These are phyloP conservation scores for Dothiorella sarmentorum DNA, from an alignment of 2,329 filamentous ascomycete genomes.

Conservation along the genomic window DNA sequence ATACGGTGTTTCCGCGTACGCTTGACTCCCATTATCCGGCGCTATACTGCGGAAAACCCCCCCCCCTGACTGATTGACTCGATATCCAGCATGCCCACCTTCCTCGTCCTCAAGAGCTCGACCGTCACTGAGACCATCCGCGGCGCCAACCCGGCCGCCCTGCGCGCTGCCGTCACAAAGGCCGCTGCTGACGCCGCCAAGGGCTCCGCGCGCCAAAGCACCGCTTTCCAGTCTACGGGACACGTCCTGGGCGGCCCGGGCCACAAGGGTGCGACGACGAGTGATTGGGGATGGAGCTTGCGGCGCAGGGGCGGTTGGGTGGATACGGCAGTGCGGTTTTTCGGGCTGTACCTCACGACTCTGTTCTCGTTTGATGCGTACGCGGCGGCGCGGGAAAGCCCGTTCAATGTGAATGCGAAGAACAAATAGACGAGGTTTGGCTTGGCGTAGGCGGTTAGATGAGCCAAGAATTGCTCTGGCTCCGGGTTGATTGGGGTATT, in stretches of 20 bases:
- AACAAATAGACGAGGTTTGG: slow-evolving; percentile 3
- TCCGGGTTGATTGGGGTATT: neutral
- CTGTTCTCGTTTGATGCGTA: slow-evolving; percentile 45
- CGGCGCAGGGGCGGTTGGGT: slow-evolving; percentile 35
- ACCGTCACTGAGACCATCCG: slow-evolving; percentile 46
- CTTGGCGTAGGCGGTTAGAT: neutral
- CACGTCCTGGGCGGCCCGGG: slow-evolving; percentile 38
- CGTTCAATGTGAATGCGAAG: slow-evolving; percentile 38
- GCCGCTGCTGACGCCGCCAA: slow-evolving; percentile 40
- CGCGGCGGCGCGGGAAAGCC: slow-evolving; percentile 42
- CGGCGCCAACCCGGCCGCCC: slow-evolving; percentile 48
- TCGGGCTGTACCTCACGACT: slow-evolving; percentile 46
- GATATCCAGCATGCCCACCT: slow-evolving; percentile 44
- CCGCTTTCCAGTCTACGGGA: slow-evolving; percentile 42
- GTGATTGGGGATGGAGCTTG: slow-evolving; percentile 27
- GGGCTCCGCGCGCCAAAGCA: slow-evolving; percentile 33
- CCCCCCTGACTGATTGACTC: slow-evolving; percentile 26
- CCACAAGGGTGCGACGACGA: slow-evolving; percentile 22
- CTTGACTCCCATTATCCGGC: slow-evolving; percentile 14
- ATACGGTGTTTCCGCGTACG: slow-evolving; percentile 48
- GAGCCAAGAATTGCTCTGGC: neutral
- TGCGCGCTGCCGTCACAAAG: slow-evolving; percentile 46
- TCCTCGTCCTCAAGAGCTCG: slow-evolving; percentile 45
- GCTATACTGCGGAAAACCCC: too few relatives aligned
- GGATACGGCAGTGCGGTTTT: slow-evolving; percentile 42